Conservation (phyloP, 345 rosid genomes). For the Xanthoceras sorbifolium region DNA sequence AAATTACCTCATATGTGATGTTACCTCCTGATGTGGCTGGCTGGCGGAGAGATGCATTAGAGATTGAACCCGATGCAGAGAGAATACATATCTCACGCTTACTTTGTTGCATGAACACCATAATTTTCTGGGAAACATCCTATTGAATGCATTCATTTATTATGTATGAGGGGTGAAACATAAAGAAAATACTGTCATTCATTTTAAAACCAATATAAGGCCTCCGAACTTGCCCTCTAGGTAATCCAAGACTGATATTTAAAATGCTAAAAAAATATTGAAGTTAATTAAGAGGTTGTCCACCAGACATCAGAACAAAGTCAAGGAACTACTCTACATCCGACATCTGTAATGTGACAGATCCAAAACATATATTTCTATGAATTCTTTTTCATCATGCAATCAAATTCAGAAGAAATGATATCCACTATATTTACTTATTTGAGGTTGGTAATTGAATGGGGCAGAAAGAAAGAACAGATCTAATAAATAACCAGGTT, state of each 20-base stretch:
- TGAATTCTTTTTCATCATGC: background rate
- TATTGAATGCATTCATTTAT: constrained; percentile 39
- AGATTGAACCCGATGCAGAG: constrained; percentile 87
- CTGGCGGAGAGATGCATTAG: constrained; percentile 79
- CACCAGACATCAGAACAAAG: background rate
- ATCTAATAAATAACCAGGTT: background rate
- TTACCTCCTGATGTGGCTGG: constrained; percentile 78
- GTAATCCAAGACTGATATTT: background rate
- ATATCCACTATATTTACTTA: background rate
- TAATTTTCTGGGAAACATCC: constrained; percentile 83
- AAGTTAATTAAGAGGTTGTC: background rate
- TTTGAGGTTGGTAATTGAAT: constrained; percentile 1
- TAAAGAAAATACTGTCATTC: background rate
- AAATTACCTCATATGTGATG: constrained; percentile 74
- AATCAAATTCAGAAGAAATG: constrained; percentile 8
- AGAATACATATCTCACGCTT: constrained; percentile 78
- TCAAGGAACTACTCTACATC: background rate
- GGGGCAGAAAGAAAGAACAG: background rate
- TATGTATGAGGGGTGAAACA: constrained; percentile 19
- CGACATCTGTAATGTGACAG: background rate
- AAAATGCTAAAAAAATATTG: background rate
- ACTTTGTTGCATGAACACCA: constrained; percentile 71
- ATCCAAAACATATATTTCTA: background rate
- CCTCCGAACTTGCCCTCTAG: background rate
- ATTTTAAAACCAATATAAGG: background rate